Evolutionary conservation across 1,284 basidiomycete species (phyloP), one percentile per base, ranked within the genome.

Genomic region (Melampsora americana): DNA sequence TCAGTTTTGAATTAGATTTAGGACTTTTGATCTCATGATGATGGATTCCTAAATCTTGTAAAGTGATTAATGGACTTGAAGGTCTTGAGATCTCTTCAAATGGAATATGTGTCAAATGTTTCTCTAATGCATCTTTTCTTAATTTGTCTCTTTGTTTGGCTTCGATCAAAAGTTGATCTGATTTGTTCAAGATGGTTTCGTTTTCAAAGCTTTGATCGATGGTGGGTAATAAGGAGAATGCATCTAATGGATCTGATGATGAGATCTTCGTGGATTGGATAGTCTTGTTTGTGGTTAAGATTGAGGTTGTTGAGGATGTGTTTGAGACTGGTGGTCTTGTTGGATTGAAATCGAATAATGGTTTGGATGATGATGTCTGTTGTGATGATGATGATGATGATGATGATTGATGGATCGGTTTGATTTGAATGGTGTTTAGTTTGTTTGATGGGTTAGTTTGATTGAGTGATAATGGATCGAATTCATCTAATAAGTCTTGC

Each of bases 81-180:
- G 18, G 50, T 20, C 26, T 56, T 56, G 50, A 56, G 50, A 56
- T 56, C 18, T 56, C 26, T 56, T 56, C 50, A 32, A 73, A 73
- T 5, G 71, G 71, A 59, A 66, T 23, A 59, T 73, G 71, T 1
- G 62, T 64, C 7, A 73, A 44, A 46, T 73, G 71, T 66, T 73
- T 53, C 5, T 46, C 71, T 35, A 73, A 32, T 26, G 62, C 71
- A 50, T 73, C 46, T 44, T 73, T 62, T 28, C 71, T 53, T 28
- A 73, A 59, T 26, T 53, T 18, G 18, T 18, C 23, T 26, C 50
- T 53, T 26, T 26, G 50, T 18, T 26, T 18, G 3, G 50, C 50
- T 20, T 53, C 50, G 23, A 20, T 26, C 5, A 53, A 26, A 53
- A n/a, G 62, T 73, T 50, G 69, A 72, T 48, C 69, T 46, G 30